phyloP scores from a whole-genome alignment of 2,329 filamentous ascomycete genomes.

The Daldinia sp. region DNA sequence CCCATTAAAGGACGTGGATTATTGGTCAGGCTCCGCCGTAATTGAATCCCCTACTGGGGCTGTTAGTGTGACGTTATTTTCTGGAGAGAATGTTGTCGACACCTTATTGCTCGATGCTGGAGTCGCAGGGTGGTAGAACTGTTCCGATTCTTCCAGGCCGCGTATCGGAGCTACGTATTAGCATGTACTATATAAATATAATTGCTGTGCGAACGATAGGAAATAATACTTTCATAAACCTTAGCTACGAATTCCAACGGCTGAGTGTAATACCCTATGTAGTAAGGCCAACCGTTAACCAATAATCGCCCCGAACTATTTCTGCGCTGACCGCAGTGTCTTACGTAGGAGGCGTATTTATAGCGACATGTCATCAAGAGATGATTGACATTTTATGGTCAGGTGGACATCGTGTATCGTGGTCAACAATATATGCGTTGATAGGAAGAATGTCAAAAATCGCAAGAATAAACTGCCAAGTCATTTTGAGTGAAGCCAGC shows the following conservation, averaged over 20 bases:
- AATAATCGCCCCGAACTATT: constrained; percentile 8
- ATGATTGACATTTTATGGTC: constrained; percentile 6
- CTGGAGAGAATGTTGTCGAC: constrained; percentile 31
- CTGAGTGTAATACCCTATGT: constrained; percentile 9
- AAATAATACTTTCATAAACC: background rate
- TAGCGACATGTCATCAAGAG: constrained; percentile 4
- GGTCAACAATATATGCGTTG: constrained; percentile 7
- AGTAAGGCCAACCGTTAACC: constrained; percentile 26
- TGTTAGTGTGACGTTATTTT: constrained; percentile 37
- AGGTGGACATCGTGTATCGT: constrained; percentile 15
- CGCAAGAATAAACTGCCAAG: constrained; percentile 32
- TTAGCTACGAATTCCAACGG: background rate
- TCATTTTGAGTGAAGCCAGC: constrained; percentile 28
- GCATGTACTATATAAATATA: background rate
- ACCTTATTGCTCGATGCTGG: constrained; percentile 38
- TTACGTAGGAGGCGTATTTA: constrained; percentile 4
- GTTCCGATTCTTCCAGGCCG: background rate
- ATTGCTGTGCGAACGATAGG: background rate
- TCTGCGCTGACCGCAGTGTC: background rate
- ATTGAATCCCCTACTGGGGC: constrained; percentile 36
- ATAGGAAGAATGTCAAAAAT: constrained; percentile 17
- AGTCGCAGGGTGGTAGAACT: constrained; percentile 40
- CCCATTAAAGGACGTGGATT: constrained; percentile 15
- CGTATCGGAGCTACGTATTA: background rate
- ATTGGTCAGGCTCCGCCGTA: constrained; percentile 28